Base-by-base conservation (phyloP, 176 grass and related monocot genomes). In the Calamus simplicifolius region DNA sequence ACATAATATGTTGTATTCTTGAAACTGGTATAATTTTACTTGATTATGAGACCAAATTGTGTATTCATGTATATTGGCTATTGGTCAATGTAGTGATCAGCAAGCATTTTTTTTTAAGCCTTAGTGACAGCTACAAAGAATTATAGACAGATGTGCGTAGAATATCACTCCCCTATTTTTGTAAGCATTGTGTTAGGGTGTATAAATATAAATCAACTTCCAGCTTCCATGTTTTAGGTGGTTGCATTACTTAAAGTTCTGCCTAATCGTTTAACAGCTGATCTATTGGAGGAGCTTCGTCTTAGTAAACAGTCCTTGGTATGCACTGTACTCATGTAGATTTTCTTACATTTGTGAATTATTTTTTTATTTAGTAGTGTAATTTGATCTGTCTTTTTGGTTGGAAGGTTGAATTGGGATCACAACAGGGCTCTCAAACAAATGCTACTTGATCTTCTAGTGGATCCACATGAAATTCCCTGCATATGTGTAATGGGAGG, bases 401-500 rank as follows among this genome's bases (percentile, higher is more conserved):
- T 13, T 13, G 35, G 10, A 88, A 97, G 87, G 93, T 97, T 73
- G 93, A 97, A 49, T 67, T 97, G 76, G 93, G 75, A 70, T 97
- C 93, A 66, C 83, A 81, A 76, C 93, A 73, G 93, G 72, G 87
- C 81, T 71, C 70, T 97, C 16, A 97, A 92, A 75, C 93, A 97
- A 76, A 97, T 97, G 87, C 79, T 97, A 17, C 82, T 97, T 21
- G 93, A 97, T 74, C 74, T 97, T 54, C 70, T 97, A 29, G 87
- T 92, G 26, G 93, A 97, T 72, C 75, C 93, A 63, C 84, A 91
- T 82, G 87, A 88, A 76, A 97, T 97, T 61, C 83, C 87, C 58
- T 70, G 85, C 54, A 97, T 97, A 72, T 97, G 93, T 54, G 78
- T 97, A 75, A 91, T 97, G 87, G 93, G 93, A 52, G 75, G 87